Conservation (phyloP, 2,329 filamentous ascomycete species). For the Penicillium sp. region DNA sequence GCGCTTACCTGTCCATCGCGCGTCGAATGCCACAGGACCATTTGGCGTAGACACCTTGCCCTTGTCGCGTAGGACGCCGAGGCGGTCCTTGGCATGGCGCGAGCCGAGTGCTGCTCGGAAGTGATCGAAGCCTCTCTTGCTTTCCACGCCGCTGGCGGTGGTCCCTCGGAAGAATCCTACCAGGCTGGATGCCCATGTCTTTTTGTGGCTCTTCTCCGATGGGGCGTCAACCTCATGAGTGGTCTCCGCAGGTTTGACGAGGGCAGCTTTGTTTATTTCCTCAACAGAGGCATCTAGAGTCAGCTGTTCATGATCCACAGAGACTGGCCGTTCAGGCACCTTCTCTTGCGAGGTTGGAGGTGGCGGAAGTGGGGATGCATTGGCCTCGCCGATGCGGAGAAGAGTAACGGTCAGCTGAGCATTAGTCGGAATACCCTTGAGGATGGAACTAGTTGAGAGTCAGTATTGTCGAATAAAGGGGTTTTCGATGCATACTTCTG, state of each 20-base stretch:
- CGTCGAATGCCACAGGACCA: conserved; percentile 71
- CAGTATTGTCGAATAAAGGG: conserved; percentile 6
- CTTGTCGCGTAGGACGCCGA: conserved; percentile 62
- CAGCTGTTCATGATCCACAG: conserved; percentile 52
- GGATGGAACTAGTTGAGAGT: conserved; percentile 55
- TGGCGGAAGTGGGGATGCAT: conserved; percentile 71
- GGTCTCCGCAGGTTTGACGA: conserved; percentile 49
- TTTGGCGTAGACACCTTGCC: conserved; percentile 41
- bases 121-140: conserved; percentile 67
- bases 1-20: conserved; percentile 64
- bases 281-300: conserved; percentile 59
- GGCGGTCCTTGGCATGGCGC: conserved; percentile 62
- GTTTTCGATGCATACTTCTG: conserved; percentile 49
- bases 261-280: conserved; percentile 64
- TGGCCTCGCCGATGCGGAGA: conserved; percentile 74
- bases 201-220: conserved; percentile 17
- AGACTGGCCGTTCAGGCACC: conserved; percentile 50
- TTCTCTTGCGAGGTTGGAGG: conserved; percentile 47
- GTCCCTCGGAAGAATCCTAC: conserved; percentile 65
- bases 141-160: conserved; percentile 68
- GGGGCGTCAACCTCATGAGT: neutral
- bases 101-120: conserved; percentile 62
- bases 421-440: conserved; percentile 81
- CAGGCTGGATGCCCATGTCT: conserved; percentile 47
- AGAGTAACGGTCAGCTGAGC: conserved; percentile 78